Conservation (phyloP, 2,329 filamentous ascomycete species). For the Canariomyces notabilis region DNA sequence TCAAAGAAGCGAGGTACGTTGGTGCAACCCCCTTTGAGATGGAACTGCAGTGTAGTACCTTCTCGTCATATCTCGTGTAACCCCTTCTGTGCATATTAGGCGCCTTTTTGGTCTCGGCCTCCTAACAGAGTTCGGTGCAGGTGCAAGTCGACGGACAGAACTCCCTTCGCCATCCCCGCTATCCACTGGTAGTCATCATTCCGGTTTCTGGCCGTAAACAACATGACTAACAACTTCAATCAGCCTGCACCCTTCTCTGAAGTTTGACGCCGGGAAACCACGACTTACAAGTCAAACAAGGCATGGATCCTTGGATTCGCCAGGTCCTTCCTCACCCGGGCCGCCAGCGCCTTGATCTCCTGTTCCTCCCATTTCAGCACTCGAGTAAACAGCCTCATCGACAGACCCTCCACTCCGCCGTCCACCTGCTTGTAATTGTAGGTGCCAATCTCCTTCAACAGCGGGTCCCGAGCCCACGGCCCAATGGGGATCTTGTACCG, state of each 20-base stretch:
- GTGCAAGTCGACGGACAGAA: too few relatives aligned
- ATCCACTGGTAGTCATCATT: too few relatives aligned
- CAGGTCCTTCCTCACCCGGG: slow-evolving; percentile 25
- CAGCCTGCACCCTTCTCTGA: background rate
- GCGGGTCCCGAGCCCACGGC: slow-evolving; percentile 30
- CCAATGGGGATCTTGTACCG: slow-evolving; percentile 22
- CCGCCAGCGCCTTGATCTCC: slow-evolving; percentile 25
- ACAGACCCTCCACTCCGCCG: slow-evolving; percentile 26
- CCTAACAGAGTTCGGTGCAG: too few relatives aligned
- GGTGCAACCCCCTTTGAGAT: too few relatives aligned
- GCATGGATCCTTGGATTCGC: slow-evolving; percentile 25
- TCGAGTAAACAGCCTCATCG: slow-evolving; percentile 26
- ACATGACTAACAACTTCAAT: slow-evolving; percentile 8
- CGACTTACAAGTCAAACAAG: slow-evolving; percentile 21
- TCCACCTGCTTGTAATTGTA: slow-evolving; percentile 21
- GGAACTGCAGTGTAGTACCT: too few relatives aligned
- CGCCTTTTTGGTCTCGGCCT: too few relatives aligned
- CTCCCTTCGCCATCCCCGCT: too few relatives aligned
- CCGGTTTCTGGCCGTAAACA: slow-evolving; percentile 12
- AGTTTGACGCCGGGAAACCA: background rate
- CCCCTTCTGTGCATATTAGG: too few relatives aligned
- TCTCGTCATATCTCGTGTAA: too few relatives aligned
- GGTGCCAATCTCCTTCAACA: slow-evolving; percentile 24
- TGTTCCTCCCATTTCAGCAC: slow-evolving; percentile 25
- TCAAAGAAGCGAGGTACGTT: too few relatives aligned